phyloP scores from a whole-genome alignment of 768 basidiomycete species.

The Macrocybe gigantea region DNA sequence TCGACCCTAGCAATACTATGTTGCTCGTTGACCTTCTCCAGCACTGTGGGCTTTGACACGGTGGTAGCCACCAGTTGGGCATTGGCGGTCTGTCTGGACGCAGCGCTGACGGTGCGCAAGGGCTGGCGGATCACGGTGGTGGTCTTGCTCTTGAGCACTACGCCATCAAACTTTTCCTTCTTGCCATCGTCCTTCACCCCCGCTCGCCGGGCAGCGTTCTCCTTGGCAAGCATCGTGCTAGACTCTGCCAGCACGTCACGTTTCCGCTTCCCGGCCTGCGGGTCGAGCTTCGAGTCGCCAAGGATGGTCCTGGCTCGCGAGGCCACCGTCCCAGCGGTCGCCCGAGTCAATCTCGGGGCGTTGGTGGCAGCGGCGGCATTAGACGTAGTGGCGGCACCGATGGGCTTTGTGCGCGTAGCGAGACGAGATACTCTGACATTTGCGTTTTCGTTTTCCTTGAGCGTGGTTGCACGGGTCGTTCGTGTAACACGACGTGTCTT shows the following conservation, averaged over 20 bases:
- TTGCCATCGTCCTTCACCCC: constrained; percentile 48
- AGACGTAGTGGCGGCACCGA: constrained; percentile 30
- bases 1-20: constrained; percentile 15
- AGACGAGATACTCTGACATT: constrained; percentile 58
- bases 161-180: constrained; percentile 55
- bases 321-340: constrained; percentile 43
- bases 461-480: constrained; percentile 36
- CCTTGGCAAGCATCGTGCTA: constrained; percentile 41
- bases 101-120: constrained; percentile 42
- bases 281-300: constrained; percentile 37
- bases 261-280: constrained; percentile 63
- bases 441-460: constrained; percentile 73
- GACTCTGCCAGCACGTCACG: constrained; percentile 79
- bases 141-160: constrained; percentile 51
- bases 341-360: constrained; percentile 29
- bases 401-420: constrained; percentile 54
- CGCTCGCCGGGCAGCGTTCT: constrained; percentile 37
- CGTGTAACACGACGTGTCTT: constrained; percentile 72
- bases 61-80: constrained; percentile 8
- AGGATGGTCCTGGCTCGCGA: constrained; percentile 44
- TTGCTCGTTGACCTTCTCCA: constrained; percentile 25
- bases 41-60: constrained; percentile 10
- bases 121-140: constrained; percentile 40
- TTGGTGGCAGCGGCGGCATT: constrained; percentile 31
- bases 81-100: constrained; percentile 32